Conservation (phyloP, 805 yeast genomes). For the Candida coleopterorum region DNA sequence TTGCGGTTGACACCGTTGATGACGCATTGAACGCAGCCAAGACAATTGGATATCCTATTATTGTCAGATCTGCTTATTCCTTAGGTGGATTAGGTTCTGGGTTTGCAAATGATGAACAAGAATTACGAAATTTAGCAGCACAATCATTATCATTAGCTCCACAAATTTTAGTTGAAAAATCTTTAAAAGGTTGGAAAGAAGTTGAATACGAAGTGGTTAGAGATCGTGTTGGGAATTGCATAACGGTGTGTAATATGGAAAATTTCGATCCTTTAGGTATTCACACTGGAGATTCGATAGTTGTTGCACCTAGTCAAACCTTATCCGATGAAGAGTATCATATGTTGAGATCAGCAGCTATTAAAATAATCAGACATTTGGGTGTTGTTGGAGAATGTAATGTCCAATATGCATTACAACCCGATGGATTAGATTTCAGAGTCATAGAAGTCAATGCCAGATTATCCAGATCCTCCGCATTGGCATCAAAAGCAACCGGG, state of each 20-base stretch:
- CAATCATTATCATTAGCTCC: slow-evolving; percentile 89
- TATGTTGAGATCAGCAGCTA: slow-evolving; percentile 96
- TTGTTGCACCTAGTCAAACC: slow-evolving; percentile 98
- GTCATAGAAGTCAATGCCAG: slow-evolving; percentile 98
- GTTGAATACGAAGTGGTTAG: slow-evolving; percentile 98
- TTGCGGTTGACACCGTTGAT: slow-evolving; percentile 91
- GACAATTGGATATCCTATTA: slow-evolving; percentile 87
- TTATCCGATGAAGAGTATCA: slow-evolving; percentile 95
- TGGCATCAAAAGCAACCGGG: slow-evolving; percentile 98
- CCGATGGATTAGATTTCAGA: slow-evolving; percentile 92
- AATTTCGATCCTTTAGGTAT: slow-evolving; percentile 97
- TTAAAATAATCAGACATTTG: slow-evolving; percentile 92
- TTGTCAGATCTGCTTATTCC: slow-evolving; percentile 96
- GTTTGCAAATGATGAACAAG: slow-evolving; percentile 79
- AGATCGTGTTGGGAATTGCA: slow-evolving; percentile 94
- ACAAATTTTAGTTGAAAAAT: slow-evolving; percentile 93
- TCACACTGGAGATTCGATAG: slow-evolving; percentile 98
- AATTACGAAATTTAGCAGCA: slow-evolving; percentile 80
- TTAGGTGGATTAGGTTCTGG: slow-evolving; percentile 98
- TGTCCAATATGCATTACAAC: slow-evolving; percentile 94
- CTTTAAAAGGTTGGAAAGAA: slow-evolving; percentile 98
- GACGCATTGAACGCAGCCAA: slow-evolving; percentile 91
- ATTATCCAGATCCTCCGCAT: slow-evolving; percentile 92
- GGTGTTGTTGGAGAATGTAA: slow-evolving; percentile 99
- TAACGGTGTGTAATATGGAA: slow-evolving; percentile 98